Base-by-base conservation (phyloP, 192 early-diverging fungal species). In the Entrophospora sp. region DNA sequence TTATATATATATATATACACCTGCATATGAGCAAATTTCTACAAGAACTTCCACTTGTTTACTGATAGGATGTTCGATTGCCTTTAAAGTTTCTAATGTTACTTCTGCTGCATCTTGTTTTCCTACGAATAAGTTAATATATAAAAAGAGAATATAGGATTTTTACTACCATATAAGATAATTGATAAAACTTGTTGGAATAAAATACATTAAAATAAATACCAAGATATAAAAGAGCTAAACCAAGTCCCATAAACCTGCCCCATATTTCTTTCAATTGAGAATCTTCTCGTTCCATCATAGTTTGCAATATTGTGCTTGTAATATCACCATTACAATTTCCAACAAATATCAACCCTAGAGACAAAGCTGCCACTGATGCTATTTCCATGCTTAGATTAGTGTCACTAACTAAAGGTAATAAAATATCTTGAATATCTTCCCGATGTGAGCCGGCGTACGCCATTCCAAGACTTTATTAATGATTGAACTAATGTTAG, bases 301-400 rank as follows among this genome's bases (percentile, higher is more conserved):
- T 87, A 5, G 90, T 89, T 74, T 96, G 90, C 36, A 99, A 72
- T 60, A 96, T 94, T 20, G 88, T 87, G 44, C 89, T 89, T 10
- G 92, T 86, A 61, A 97, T 89, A 40, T 99, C 97, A 56, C 88
- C 89, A 68, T 96, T 75, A 73, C 89, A 87, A 22, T 87, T 81
- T 7, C 95, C 94, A 30, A 95, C 90, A 80, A 88, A 92, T n/a
- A 97, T 86, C 74, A 96, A 72, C 16, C 97, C 97, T 0, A 95
- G 78, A 27, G 95, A 84, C 49, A 97, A 73, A 28, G 93, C 89
- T 12, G 97, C 94, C 28, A 94, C 76, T 18, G 90, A 89, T 3
- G 94, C 87, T 31, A 95, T 74, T 62, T 99, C 94, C 83, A 99
- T 93, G 8, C 87, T 79, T 36, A 91, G 70, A 25, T 72, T 77